Evolutionary conservation across 2,329 filamentous ascomycete genomes (phyloP).

Genomic region (Monilinia laxa): DNA sequence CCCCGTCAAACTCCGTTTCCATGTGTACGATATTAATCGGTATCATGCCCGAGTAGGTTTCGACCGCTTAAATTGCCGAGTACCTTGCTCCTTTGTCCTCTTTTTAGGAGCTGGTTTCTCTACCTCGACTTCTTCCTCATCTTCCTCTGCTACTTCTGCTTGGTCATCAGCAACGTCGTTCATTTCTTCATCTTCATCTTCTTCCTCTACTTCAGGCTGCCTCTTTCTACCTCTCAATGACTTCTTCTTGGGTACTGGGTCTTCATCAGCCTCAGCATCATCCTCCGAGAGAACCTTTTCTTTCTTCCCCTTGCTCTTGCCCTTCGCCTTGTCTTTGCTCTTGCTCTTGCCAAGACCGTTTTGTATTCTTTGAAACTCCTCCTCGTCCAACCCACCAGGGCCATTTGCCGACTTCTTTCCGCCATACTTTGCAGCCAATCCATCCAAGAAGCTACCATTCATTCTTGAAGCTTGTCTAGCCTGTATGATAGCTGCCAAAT

Average conservation of each 20-base stretch:
- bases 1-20: constrained; percentile 14
- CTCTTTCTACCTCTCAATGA: constrained; percentile 14
- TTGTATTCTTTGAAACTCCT: constrained; percentile 51
- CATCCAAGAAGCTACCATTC: constrained; percentile 63
- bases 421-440: constrained; percentile 74
- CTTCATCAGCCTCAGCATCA: constrained; percentile 20
- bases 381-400: constrained; percentile 61
- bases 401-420: constrained; percentile 54
- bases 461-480: constrained; percentile 64
- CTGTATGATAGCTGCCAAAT: constrained; percentile 72
- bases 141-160: constrained; percentile 15
- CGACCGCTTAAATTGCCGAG: constrained; percentile 14
- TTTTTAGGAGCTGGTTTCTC: constrained; percentile 14
- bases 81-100: background rate
- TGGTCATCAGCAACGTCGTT: background rate
- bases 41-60: constrained; percentile 8
- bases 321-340: background rate
- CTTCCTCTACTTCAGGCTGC: constrained; percentile 6
- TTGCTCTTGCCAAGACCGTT: background rate
- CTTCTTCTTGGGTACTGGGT: constrained; percentile 7
- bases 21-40: background rate
- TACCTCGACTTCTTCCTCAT: constrained; percentile 12
- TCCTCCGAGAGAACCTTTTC: constrained; percentile 16
- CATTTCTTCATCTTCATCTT: constrained; percentile 14
- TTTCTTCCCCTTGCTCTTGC: constrained; percentile 48